Evolutionary conservation across 192 early-diverging fungal genomes (phyloP), one percentile per base, ranked within the genome.

Genomic region (Umbelopsis sp.): DNA sequence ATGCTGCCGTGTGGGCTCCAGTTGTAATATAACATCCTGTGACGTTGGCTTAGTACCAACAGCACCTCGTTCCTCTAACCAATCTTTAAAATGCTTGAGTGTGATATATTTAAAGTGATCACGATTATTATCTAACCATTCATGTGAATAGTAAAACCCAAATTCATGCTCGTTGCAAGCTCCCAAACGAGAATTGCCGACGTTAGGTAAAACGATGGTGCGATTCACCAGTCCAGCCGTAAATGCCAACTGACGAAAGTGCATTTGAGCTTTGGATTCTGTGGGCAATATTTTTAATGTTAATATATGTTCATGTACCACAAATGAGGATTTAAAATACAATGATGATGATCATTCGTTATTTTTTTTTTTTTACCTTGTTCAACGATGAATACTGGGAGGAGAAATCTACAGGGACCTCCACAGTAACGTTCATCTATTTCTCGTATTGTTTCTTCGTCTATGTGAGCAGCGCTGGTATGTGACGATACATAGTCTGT

Each of bases 261-360:
- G 79, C 22, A 71, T 46, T 45, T 80, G 75, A 20, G 79, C 69
- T 50, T 77, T 71, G 7, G 79, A 71, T 72, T 80, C 79, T 80
- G 49, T 20, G 3, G n/a, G 30, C 27, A 1, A 30, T 30, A 30
- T 30, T 30, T 30, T 30, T 30, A 30, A 50, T 61, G 70, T 11
- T 51, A 6, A 64, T 53, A 22, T 0, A 46, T 69, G 20, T 66
- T 45, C n/a, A 16, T 64, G 27, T 30, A 30, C 27, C 18, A 25
- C 22, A 25, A 11, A 64, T 49, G 18, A 23, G 15, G 4, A 16
- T 1, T 68, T 20, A 49, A 7, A 48, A 52, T 13, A 16, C 18
- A 68, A 44, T 30, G 27, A 30, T 30, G 6, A 44, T 45, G 30
- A 27, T 44, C 41, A 1, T 4, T 67, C 37, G 11, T 13, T 46